These are phyloP conservation scores for Schizophyllum commune DNA, from an alignment of 1,284 basidiomycete genomes.

Conservation along the genomic window DNA sequence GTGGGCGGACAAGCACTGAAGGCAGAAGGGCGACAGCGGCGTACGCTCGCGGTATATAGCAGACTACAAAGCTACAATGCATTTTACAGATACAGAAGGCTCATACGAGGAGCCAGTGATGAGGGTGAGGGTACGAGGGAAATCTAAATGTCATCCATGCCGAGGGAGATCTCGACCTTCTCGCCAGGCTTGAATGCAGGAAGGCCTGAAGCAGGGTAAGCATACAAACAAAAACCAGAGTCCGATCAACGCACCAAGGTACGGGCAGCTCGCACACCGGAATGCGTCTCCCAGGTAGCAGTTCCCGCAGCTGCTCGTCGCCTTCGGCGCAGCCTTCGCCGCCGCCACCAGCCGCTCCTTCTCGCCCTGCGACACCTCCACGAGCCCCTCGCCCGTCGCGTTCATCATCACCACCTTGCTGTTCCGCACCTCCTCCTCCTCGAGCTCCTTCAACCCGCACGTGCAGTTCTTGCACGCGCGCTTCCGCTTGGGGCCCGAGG, in stretches of 20 bases:
- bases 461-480: slow-evolving; percentile 93
- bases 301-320: slow-evolving; percentile 94
- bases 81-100: neutral
- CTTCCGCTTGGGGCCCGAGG: slow-evolving; percentile 53
- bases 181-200: slow-evolving; percentile 98
- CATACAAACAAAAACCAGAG: slow-evolving; percentile 1
- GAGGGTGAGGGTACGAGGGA: neutral
- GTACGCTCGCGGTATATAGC: neutral
- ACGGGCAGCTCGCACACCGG: slow-evolving; percentile 92
- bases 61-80: neutral
- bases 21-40: too few species aligned
- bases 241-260: slow-evolving; percentile 63
- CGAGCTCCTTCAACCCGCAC: slow-evolving; percentile 89
- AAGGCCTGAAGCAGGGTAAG: slow-evolving; percentile 48
- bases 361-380: slow-evolving; percentile 59
- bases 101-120: neutral
- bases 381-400: slow-evolving; percentile 46
- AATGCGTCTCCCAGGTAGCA: slow-evolving; percentile 99
- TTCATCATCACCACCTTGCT: slow-evolving; percentile 65
- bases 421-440: slow-evolving; percentile 64
- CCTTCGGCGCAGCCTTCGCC: slow-evolving; percentile 66
- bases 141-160: slow-evolving; percentile 76
- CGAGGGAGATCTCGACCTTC: slow-evolving; percentile 86
- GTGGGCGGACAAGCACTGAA: neutral
- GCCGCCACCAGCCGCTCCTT: slow-evolving; percentile 55